Evolutionary conservation across 495 filamentous ascomycete species (phyloP).

Genomic region (Talaromyces adpressus): DNA sequence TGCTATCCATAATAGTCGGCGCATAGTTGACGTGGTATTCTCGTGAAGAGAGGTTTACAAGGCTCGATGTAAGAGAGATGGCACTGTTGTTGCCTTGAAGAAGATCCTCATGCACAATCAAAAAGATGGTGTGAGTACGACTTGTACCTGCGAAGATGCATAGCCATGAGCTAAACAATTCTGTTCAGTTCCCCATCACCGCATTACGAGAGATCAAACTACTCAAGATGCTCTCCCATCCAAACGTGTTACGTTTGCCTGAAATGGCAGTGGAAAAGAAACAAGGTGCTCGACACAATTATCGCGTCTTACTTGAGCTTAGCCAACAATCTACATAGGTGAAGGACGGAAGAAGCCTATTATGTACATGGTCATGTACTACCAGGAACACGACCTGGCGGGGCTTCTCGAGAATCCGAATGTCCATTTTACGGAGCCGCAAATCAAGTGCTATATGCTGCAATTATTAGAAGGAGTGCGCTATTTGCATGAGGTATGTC

Average conservation of each 20-base stretch:
- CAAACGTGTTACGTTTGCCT: constrained; percentile 77
- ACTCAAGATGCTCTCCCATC: constrained; percentile 85
- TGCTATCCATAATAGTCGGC: constrained; percentile 3
- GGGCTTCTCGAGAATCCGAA: constrained; percentile 91
- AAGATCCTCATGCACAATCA: constrained; percentile 98
- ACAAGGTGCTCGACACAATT: constrained; percentile 42
- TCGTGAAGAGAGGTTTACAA: constrained; percentile 77
- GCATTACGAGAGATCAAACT: constrained; percentile 97
- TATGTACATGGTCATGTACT: constrained; percentile 98
- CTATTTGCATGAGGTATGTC: constrained; percentile 73
- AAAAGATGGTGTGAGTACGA: constrained; percentile 69
- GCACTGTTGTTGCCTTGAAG: constrained; percentile 77
- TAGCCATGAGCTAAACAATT: constrained; percentile 7
- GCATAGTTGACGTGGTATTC: neutral
- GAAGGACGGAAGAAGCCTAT: constrained; percentile 78
- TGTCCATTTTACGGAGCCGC: constrained; percentile 75
- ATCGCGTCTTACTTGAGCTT: neutral
- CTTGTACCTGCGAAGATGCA: neutral
- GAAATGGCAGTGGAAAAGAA: constrained; percentile 93
- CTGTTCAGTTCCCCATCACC: constrained; percentile 77
- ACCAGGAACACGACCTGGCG: constrained; percentile 98
- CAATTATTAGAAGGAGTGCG: constrained; percentile 84
- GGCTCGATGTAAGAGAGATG: constrained; percentile 67
- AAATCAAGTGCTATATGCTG: constrained; percentile 97
- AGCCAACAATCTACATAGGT: constrained; percentile 22